These are phyloP conservation scores for Verbascum thapsus DNA, from an alignment of 257 asterid genomes.

Conservation along the genomic window DNA sequence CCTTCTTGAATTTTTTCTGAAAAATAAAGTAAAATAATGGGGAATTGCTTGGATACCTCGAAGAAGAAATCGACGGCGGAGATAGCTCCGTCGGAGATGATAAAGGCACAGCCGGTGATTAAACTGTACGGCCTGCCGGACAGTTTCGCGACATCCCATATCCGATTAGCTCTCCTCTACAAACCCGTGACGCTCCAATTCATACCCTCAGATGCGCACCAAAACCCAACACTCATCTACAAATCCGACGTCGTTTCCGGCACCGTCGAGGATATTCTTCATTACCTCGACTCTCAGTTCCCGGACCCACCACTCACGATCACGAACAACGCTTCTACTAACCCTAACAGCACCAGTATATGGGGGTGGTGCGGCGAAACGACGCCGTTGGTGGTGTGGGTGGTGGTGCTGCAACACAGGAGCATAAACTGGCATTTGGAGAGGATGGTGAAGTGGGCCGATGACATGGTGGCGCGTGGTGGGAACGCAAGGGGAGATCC, in stretches of 20 bases:
- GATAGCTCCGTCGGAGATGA: conserved; percentile 74
- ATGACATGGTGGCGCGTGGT: conserved; percentile 84
- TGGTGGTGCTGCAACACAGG: conserved; percentile 84
- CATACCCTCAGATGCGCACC: conserved; percentile 58
- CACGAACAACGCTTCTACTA: conserved; percentile 26
- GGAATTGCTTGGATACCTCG: conserved; percentile 59
- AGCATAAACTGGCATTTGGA: conserved; percentile 90
- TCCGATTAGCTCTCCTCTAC: conserved; percentile 76
- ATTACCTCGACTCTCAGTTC: conserved; percentile 74
- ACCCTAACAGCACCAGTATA: too few species aligned
- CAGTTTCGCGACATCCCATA: conserved; percentile 67
- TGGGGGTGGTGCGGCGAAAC: conserved; percentile 81
- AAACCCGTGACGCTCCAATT: conserved; percentile 73
- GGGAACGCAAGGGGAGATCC: conserved; percentile 80
- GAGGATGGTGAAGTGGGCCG: conserved; percentile 91
- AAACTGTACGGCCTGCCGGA: conserved; percentile 76
- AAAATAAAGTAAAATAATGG: too few species aligned
- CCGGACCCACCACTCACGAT: conserved; percentile 69
- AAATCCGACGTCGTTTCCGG: conserved; percentile 78
- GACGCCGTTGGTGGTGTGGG: conserved; percentile 92
- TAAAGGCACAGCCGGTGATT: conserved; percentile 52
- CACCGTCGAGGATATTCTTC: conserved; percentile 62
- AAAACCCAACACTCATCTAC: conserved; percentile 63
- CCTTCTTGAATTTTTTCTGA: conserved; percentile 20
- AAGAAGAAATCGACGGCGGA: conserved; percentile 68